Conservation (phyloP, 1,139 yeast genomes). For the Diutina mesorugosa region DNA sequence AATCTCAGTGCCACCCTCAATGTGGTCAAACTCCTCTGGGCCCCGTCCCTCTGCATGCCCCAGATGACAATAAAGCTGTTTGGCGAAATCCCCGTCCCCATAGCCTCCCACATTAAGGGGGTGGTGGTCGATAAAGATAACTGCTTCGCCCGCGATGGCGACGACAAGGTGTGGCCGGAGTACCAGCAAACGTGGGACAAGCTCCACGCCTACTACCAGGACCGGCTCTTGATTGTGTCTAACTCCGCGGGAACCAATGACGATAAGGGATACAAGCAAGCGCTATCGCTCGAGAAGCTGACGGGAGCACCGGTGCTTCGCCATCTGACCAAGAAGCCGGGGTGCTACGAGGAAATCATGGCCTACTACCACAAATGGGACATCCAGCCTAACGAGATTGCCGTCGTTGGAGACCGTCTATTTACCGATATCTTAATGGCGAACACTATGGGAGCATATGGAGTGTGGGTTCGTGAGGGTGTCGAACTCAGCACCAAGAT, state of each 20-base stretch:
- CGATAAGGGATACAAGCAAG: constrained; percentile 51
- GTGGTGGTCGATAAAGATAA: constrained; percentile 90
- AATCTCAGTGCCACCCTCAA: constrained; percentile 69
- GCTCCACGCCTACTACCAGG: constrained; percentile 40
- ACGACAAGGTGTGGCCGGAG: constrained; percentile 68
- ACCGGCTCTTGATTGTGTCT: constrained; percentile 67
- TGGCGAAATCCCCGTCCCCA: constrained; percentile 43
- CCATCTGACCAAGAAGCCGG: constrained; percentile 81
- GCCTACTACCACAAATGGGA: constrained; percentile 38
- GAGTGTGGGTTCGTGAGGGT: constrained; percentile 75
- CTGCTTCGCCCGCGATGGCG: constrained; percentile 81
- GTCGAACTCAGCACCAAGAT: constrained; percentile 42
- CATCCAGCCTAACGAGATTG: constrained; percentile 51
- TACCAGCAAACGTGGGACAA: constrained; percentile 50
- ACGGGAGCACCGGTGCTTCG: constrained; percentile 72
- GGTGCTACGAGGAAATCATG: constrained; percentile 64
- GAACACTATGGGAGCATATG: constrained; percentile 79
- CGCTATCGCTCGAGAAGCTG: constrained; percentile 43
- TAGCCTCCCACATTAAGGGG: constrained; percentile 46
- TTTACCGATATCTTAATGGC: constrained; percentile 93
- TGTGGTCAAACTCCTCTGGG: constrained; percentile 42
- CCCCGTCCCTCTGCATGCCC: constrained; percentile 64
- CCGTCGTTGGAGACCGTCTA: constrained; percentile 80
- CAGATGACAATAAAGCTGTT: constrained; percentile 52
- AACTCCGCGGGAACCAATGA: constrained; percentile 89